Conservation (phyloP, 257 asterid species). For the Marsdenia floribunda region DNA sequence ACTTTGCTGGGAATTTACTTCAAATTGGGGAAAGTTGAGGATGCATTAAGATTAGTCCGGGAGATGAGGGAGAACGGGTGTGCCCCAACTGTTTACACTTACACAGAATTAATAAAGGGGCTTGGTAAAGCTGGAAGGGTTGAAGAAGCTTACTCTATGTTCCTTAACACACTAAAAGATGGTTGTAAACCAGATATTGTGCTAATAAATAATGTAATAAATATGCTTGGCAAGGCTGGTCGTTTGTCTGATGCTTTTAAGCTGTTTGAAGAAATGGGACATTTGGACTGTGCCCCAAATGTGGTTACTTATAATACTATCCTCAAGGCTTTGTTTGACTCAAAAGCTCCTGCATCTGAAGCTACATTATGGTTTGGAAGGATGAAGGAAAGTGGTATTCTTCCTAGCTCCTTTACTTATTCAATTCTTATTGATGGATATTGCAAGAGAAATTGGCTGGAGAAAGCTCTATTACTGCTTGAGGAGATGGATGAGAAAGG, state of each 20-base stretch:
- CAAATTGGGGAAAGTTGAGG: slow-evolving; percentile 51
- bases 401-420: slow-evolving; percentile 74
- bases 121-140: slow-evolving; percentile 70
- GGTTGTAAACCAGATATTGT: slow-evolving; percentile 83
- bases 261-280: slow-evolving; percentile 74
- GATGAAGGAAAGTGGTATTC: slow-evolving; percentile 53
- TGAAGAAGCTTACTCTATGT: slow-evolving; percentile 70
- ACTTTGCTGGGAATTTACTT: slow-evolving; percentile 56
- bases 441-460: slow-evolving; percentile 73
- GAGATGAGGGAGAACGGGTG: slow-evolving; percentile 72
- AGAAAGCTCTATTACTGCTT: slow-evolving; percentile 64
- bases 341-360: slow-evolving; percentile 56
- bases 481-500: slow-evolving; percentile 98
- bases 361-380: slow-evolving; percentile 58
- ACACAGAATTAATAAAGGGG: slow-evolving; percentile 73
- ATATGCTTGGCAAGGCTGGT: slow-evolving; percentile 61
- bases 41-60: slow-evolving; percentile 54
- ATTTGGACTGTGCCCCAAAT: slow-evolving; percentile 59
- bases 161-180: slow-evolving; percentile 51
- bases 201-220: slow-evolving; percentile 68
- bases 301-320: slow-evolving; percentile 85
- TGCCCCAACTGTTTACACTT: slow-evolving; percentile 69
- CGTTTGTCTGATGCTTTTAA: slow-evolving; percentile 60
- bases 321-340: slow-evolving; percentile 65
- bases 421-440: slow-evolving; percentile 84